phyloP scores from a whole-genome alignment of 2,329 filamentous ascomycete species.

The Massarina eburnea region DNA sequence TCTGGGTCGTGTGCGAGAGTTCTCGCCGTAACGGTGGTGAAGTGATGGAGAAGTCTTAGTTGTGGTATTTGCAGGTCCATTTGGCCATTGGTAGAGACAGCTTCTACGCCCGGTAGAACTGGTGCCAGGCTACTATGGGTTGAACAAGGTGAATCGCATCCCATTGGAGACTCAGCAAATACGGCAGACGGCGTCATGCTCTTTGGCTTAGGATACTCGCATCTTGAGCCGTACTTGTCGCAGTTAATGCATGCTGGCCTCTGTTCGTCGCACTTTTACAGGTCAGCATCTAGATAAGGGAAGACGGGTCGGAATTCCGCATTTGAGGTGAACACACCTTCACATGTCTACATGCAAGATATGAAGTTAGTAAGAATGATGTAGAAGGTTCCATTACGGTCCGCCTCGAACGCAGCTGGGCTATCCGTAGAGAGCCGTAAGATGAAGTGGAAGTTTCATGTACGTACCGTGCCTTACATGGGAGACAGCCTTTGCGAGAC shows the following conservation, averaged over 20 bases:
- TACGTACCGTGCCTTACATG: conserved; percentile 19
- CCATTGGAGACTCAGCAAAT: conserved; percentile 6
- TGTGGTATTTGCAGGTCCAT: conserved; percentile 12
- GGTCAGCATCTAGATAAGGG: neutral
- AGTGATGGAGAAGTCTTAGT: conserved; percentile 27
- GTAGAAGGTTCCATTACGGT: too few relatives aligned
- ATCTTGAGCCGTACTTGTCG: conserved; percentile 20
- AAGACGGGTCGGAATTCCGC: too few relatives aligned
- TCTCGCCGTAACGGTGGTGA: conserved; percentile 19
- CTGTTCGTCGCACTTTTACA: conserved; percentile 23
- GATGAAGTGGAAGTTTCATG: conserved; percentile 10
- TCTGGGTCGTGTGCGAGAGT: conserved; percentile 12
- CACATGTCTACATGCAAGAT: too few relatives aligned
- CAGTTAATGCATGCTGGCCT: conserved; percentile 22
- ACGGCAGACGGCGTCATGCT: conserved; percentile 1
- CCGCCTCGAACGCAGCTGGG: too few relatives aligned
- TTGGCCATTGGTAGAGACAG: neutral
- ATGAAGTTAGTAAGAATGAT: too few relatives aligned
- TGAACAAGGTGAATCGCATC: conserved; percentile 12
- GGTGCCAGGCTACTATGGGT: conserved; percentile 1
- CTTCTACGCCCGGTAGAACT: neutral
- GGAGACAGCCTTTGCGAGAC: conserved; percentile 17
- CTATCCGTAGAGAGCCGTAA: neutral
- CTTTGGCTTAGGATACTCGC: conserved; percentile 19
- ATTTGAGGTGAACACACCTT: too few relatives aligned